Evolutionary conservation across 2,329 filamentous ascomycete genomes (phyloP).

Genomic region (Sclerotinia borealis): DNA sequence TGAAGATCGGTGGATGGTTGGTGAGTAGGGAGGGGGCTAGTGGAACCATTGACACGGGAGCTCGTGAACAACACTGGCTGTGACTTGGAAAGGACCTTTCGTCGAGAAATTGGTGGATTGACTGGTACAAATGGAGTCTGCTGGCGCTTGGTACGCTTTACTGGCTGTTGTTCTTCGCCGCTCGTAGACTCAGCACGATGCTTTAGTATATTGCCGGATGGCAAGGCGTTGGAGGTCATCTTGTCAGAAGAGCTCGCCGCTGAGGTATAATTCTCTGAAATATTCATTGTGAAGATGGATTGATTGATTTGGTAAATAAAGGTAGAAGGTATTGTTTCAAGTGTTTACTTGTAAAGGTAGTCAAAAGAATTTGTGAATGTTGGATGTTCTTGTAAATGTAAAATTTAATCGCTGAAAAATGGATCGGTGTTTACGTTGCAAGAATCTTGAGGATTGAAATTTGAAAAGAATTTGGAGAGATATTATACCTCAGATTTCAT

Average conservation of each 20-base stretch:
- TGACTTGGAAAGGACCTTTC: background rate
- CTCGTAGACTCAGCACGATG: background rate
- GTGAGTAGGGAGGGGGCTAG: background rate
- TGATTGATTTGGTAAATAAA: background rate
- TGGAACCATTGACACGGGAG: background rate
- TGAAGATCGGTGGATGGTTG: too few species aligned
- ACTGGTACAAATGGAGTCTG: too few species aligned
- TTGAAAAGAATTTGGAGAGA: background rate
- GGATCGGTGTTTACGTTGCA: background rate
- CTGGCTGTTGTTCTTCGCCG: background rate
- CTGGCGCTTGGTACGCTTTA: background rate
- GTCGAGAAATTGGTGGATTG: background rate
- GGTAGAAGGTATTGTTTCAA: background rate
- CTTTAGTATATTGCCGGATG: background rate
- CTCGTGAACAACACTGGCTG: background rate
- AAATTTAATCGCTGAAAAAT: background rate
- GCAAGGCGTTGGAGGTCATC: background rate
- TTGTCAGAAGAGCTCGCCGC: background rate
- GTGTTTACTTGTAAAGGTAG: background rate
- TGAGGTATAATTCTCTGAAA: background rate
- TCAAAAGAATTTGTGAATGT: background rate
- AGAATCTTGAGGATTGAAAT: background rate
- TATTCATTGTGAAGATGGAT: background rate
- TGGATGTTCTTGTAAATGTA: background rate
- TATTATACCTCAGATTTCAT: background rate